Base-by-base conservation (phyloP, 1,284 basidiomycete species). In the Apiotrichum mycotoxinovorans region DNA sequence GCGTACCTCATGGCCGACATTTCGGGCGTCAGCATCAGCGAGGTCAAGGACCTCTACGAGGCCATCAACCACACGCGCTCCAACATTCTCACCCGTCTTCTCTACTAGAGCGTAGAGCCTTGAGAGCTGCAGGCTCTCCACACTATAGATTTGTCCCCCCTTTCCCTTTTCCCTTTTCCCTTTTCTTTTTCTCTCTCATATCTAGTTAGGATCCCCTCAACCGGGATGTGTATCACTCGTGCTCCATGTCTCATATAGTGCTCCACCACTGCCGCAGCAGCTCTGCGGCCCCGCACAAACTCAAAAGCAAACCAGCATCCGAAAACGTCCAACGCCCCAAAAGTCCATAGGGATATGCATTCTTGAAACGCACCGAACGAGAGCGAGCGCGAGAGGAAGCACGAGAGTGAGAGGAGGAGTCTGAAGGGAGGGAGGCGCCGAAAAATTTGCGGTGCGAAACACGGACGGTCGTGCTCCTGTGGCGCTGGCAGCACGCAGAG, bases 1-100 rank as follows among this genome's bases (percentile, higher is more conserved):
- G 95, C 73, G 22, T 77, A 77, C 64, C 83, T 98, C 63, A 87
- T 98, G 85, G 93, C 92, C 20, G 95, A 99, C 78, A 95, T 98
- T 67, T 86, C 88, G 34, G 85, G 91, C 65, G 93, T 98, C 65
- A 89, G 87, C 69, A 84, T 87, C 63, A 80, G 82, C 58, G 91
- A 97, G 70, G 82, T 97, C 62, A 85, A 85, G 70, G 86, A 83
- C 68, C 83, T 99, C 49, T 89, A 87, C 79, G 87, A 88, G 65
- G 81, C 84, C 47, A 95, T 99, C 74, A 87, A 81, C 69, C 81
- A 84, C 62, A 95, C 91, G 8, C 83, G 81, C 58, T 84, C 89
- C 49, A 95, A 95, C 78, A 89, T 95, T 73, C 81, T 93, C 61
- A 95, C 92, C 26, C 84, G 92, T 53, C 80, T 95, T 74, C 80